Conservation (phyloP, 345 rosid species). For the Abelmoschus esculentus region DNA sequence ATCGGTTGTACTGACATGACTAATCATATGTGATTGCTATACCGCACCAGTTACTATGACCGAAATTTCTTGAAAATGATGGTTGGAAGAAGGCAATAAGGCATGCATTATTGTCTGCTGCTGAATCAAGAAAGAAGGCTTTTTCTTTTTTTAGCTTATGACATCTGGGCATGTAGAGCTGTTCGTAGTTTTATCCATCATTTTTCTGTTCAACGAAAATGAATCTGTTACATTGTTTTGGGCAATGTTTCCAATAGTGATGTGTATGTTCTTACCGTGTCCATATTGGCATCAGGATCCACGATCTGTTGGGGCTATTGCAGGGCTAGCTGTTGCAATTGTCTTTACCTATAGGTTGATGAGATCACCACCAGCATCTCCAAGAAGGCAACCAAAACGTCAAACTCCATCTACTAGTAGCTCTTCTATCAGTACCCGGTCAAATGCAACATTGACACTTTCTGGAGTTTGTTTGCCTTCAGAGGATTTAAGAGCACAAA, state of each 20-base stretch:
- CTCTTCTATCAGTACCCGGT: constrained; percentile 37
- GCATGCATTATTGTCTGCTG: too few relatives aligned
- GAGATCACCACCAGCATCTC: constrained; percentile 57
- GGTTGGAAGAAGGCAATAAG: too few relatives aligned
- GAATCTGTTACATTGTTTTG: neutral
- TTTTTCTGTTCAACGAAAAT: neutral
- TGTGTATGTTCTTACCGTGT: constrained; percentile 14
- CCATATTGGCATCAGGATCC: constrained; percentile 49
- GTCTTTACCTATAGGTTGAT: constrained; percentile 74
- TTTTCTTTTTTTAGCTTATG: too few relatives aligned
- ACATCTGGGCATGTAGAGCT: neutral
- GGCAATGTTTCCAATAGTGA: neutral
- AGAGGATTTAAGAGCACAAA: constrained; percentile 58
- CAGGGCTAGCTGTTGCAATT: constrained; percentile 88
- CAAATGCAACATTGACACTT: constrained; percentile 29
- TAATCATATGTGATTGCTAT: too few relatives aligned
- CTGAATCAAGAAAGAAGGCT: too few relatives aligned
- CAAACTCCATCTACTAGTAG: constrained; percentile 42
- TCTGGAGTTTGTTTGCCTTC: constrained; percentile 38
- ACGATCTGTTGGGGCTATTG: constrained; percentile 83
- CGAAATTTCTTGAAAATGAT: too few relatives aligned
- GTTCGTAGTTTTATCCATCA: neutral
- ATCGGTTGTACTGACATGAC: neutral
- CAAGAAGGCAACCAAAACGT: constrained; percentile 71
- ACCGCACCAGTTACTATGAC: too few relatives aligned